phyloP scores from a whole-genome alignment of 306 rosid species.

The Prunus salicina region DNA sequence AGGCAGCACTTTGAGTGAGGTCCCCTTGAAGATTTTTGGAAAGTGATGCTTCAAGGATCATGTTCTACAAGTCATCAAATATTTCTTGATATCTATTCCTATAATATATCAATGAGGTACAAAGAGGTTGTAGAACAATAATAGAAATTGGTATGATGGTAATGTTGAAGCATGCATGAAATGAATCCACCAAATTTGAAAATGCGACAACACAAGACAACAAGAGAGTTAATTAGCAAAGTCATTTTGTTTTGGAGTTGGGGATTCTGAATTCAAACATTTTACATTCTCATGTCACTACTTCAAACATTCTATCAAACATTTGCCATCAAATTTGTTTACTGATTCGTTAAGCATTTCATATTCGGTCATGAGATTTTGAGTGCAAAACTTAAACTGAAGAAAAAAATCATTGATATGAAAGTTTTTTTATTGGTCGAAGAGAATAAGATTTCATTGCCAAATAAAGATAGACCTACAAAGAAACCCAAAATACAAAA shows the following conservation, averaged over 20 bases:
- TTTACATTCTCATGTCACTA: not conserved
- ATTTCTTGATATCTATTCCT: not conserved
- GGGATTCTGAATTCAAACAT: not conserved
- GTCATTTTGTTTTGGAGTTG: not conserved
- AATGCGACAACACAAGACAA: not conserved
- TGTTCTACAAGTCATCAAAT: not conserved
- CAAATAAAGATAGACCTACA: too few relatives aligned
- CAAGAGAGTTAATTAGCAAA: not conserved
- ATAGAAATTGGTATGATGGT: not conserved
- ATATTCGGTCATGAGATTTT: too few relatives aligned
- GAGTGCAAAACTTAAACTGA: too few relatives aligned
- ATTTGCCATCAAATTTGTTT: too few relatives aligned
- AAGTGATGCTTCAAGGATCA: not conserved
- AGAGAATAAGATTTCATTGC: too few relatives aligned
- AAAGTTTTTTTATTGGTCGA: too few relatives aligned
- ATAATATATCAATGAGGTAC: not conserved
- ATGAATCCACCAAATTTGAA: not conserved
- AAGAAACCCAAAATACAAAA: too few relatives aligned
- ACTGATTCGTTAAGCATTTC: too few relatives aligned
- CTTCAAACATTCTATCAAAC: too few relatives aligned
- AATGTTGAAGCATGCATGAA: not conserved
- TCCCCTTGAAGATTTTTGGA: not conserved
- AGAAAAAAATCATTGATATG: too few relatives aligned
- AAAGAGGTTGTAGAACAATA: not conserved
- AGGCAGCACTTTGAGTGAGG: constrained; percentile 6